Conservation (phyloP, 1,284 basidiomycete species). For the Laetiporus sulphureus region DNA sequence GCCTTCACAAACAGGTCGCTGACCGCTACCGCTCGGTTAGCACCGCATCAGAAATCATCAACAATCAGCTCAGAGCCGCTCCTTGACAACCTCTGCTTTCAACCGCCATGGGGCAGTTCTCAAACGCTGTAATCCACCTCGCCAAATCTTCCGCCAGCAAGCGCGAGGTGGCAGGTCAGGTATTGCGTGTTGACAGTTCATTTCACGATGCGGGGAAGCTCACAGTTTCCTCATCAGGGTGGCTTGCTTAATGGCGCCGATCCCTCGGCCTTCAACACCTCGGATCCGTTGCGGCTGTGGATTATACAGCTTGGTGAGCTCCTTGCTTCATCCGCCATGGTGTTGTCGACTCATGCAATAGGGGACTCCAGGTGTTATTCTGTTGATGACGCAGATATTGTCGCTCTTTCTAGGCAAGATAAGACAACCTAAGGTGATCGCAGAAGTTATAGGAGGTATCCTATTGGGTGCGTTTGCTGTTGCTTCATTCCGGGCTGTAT, state of each 20-base stretch:
- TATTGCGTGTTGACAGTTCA: constrained; percentile 3
- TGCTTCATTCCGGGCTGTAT: not conserved
- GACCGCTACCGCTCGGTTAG: not conserved
- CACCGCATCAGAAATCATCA: not conserved
- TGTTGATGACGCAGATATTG: constrained; percentile 75
- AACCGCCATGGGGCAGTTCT: constrained; percentile 22
- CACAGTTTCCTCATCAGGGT: constrained; percentile 34
- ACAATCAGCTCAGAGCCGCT: not conserved
- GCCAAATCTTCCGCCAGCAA: constrained; percentile 15
- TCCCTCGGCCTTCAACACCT: constrained; percentile 55
- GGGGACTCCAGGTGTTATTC: constrained; percentile 77
- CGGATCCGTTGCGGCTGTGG: constrained; percentile 82
- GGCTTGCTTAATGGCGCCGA: constrained; percentile 70
- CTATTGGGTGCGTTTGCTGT: constrained; percentile 50
- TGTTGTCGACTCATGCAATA: not conserved
- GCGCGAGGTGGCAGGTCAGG: constrained; percentile 24
- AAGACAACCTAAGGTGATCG: constrained; percentile 83
- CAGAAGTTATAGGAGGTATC: constrained; percentile 86
- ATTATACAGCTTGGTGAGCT: constrained; percentile 79
- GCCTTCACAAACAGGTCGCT: too few species aligned
- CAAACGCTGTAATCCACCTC: constrained; percentile 17
- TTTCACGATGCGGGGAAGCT: not conserved
- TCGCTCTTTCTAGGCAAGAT: constrained; percentile 66
- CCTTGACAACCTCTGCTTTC: not conserved
- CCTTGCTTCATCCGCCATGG: not conserved